Conservation (phyloP, 192 early-diverging fungal species). For the Chytriomyces sp. region DNA sequence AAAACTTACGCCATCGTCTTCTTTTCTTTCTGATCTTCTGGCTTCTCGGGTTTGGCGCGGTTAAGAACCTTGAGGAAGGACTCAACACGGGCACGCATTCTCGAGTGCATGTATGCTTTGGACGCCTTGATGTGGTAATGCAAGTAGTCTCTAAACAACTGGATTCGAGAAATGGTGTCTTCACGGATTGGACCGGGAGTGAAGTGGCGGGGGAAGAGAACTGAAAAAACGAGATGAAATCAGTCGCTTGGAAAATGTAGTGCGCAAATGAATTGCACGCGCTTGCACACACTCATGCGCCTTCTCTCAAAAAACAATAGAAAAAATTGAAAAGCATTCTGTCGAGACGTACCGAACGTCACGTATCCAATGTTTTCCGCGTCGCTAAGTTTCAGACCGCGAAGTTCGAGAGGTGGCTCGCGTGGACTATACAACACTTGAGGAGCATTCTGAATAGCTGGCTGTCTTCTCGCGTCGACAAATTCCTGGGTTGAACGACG, state of each 20-base stretch:
- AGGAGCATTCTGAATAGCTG: constrained; percentile 90
- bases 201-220: constrained; percentile 94
- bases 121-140: constrained; percentile 99
- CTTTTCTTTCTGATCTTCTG: constrained; percentile 54
- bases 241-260: neutral
- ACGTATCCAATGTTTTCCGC: constrained; percentile 91
- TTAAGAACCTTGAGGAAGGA: constrained; percentile 98
- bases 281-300: too few relatives aligned
- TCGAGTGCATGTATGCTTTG: constrained; percentile 99
- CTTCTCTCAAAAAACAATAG: neutral
- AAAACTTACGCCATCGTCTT: constrained; percentile 52
- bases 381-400: constrained; percentile 72
- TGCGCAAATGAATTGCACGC: neutral
- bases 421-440: constrained; percentile 91
- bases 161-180: constrained; percentile 93
- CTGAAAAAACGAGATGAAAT: constrained; percentile 45
- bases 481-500: constrained; percentile 73
- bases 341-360: constrained; percentile 80
- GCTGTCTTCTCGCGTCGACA: constrained; percentile 92
- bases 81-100: constrained; percentile 93
- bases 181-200: constrained; percentile 71
- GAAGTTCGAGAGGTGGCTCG: constrained; percentile 94
- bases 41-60: constrained; percentile 93
- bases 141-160: constrained; percentile 97
- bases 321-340: neutral